A percentile compares a stretch with the other conserved stretches of the same genome.
Conservation (phyloP, 495 filamentous ascomycete species). For the Endocarpon pusillum region DNA sequence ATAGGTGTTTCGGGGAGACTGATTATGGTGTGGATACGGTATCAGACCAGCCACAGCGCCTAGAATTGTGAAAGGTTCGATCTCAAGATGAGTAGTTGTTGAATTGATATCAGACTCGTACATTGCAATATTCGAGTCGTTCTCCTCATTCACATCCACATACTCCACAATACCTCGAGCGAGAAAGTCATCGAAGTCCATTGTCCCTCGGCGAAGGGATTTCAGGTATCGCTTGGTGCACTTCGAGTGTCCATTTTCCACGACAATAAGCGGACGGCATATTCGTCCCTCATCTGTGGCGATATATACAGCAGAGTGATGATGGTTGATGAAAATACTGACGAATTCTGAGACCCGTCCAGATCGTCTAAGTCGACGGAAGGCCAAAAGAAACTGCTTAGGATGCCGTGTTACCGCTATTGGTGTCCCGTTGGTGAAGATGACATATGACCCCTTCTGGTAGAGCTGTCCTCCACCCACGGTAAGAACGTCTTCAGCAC, state of each 20-base stretch:
- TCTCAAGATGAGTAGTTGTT: conserved; percentile 82
- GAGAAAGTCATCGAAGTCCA: conserved; percentile 87
- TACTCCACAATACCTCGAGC: conserved; percentile 83
- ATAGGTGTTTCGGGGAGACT: conserved; percentile 97
- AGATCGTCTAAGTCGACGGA: conserved; percentile 68
- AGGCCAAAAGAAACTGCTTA: conserved; percentile 64
- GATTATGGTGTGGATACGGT: conserved; percentile 97
- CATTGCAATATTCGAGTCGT: conserved; percentile 82
- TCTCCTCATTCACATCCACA: conserved; percentile 95
- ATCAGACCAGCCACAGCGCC: conserved; percentile 96
- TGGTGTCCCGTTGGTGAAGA: conserved; percentile 90
- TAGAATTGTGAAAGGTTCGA: conserved; percentile 93
- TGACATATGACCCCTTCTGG: conserved; percentile 61
- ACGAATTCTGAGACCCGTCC: conserved; percentile 87
- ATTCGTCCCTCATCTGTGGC: conserved; percentile 94
- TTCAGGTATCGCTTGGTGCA: conserved; percentile 60
- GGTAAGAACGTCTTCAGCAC: conserved; percentile 58
- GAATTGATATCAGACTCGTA: conserved; percentile 67
- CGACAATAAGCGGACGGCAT: conserved; percentile 86
- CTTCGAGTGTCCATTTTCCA: conserved; percentile 65
- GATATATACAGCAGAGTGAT: conserved; percentile 81
- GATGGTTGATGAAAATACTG: conserved; percentile 85
- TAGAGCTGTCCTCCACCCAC: conserved; percentile 72
- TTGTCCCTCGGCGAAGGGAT: conserved; percentile 58
- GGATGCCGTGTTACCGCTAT: conserved; percentile 67